A percentile compares a stretch with the other conserved stretches of the same genome.
These are phyloP conservation scores for Lactarius quietus DNA, from an alignment of 768 basidiomycete genomes.

Conservation along the genomic window DNA sequence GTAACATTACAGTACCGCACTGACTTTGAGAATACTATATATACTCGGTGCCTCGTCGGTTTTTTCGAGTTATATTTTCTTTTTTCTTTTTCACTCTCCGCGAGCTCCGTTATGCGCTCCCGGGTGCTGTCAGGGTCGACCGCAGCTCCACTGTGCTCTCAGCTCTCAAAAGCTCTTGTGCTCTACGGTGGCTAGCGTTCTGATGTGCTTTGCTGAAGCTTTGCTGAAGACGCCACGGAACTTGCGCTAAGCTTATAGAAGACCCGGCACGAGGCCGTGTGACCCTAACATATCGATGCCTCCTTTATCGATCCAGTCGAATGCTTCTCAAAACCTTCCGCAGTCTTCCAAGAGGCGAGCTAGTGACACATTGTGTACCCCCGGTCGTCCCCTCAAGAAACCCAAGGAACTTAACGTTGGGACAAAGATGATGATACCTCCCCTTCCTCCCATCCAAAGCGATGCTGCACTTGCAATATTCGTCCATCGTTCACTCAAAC, in stretches of 20 bases:
- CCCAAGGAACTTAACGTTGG: neutral
- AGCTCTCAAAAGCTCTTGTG: neutral
- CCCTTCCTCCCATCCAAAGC: conserved; percentile 24
- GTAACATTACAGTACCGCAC: too few species aligned
- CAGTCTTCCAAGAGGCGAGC: conserved; percentile 10
- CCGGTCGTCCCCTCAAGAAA: neutral
- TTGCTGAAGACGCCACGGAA: neutral
- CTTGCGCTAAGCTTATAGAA: conserved; percentile 13
- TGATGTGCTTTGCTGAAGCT: neutral
- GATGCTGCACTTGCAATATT: conserved; percentile 51
- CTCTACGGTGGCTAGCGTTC: neutral
- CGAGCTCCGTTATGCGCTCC: neutral
- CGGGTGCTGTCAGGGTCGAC: neutral
- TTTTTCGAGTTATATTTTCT: neutral
- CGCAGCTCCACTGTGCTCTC: neutral
- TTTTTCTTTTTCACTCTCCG: neutral
- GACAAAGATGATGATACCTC: conserved; percentile 10
- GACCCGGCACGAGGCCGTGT: conserved; percentile 15
- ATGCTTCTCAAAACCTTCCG: neutral
- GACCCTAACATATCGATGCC: conserved; percentile 14
- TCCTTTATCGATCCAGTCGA: conserved; percentile 3
- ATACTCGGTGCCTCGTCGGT: neutral
- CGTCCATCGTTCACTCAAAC: conserved; percentile 63
- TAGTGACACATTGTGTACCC: neutral
- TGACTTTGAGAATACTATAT: too few species aligned